phyloP scores from a whole-genome alignment of 2,329 filamentous ascomycete genomes.

The Diaporthe citrichinensis region DNA sequence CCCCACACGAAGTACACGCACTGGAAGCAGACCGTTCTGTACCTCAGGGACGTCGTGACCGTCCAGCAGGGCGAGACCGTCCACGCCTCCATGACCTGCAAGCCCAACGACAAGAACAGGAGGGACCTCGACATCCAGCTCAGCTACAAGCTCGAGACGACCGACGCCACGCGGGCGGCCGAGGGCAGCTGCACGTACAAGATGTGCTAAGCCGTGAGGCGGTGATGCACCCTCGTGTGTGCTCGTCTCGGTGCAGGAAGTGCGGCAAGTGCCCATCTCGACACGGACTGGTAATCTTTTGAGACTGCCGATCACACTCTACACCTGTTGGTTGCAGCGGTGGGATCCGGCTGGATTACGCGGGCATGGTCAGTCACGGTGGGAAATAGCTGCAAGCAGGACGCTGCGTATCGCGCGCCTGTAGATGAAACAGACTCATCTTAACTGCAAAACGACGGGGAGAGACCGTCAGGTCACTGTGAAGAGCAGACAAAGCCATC shows the following conservation, averaged over 20 bases:
- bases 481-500: not conserved
- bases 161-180: constrained; percentile 78
- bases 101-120: constrained; percentile 93
- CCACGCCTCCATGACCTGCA: constrained; percentile 80
- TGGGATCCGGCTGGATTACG: not conserved
- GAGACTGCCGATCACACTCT: not conserved
- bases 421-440: not conserved
- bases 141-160: constrained; percentile 83
- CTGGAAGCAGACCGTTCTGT: constrained; percentile 99
- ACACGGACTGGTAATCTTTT: constrained; percentile 6
- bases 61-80: constrained; percentile 90
- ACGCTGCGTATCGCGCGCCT: constrained; percentile 33
- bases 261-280: constrained; percentile 7
- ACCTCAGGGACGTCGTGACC: constrained; percentile 92
- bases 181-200: constrained; percentile 85
- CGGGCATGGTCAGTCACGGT: not conserved
- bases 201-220: constrained; percentile 69
- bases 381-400: constrained; percentile 5
- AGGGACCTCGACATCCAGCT: constrained; percentile 94
- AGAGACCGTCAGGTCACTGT: not conserved
- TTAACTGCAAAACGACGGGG: not conserved
- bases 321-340: not conserved
- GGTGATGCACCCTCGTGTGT: not conserved
- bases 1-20: constrained; percentile 99
- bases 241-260: constrained; percentile 1